phyloP scores from a whole-genome alignment of 2,329 filamentous ascomycete species.

The Neofusicoccum kwambonambiense region DNA sequence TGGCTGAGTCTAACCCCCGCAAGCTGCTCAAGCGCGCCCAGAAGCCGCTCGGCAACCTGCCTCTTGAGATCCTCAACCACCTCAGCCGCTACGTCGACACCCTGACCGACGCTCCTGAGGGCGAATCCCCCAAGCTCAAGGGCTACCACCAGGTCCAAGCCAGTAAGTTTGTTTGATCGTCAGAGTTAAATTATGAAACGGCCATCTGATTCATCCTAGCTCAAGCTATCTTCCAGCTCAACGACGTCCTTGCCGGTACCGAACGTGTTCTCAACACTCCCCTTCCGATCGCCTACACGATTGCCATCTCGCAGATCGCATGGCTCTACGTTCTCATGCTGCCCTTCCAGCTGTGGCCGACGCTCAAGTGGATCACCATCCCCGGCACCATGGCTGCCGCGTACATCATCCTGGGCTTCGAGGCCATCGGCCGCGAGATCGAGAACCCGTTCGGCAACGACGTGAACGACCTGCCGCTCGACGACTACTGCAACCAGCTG shows the following conservation, averaged over 20 bases:
- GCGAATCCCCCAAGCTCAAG: constrained; percentile 52
- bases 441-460: constrained; percentile 80
- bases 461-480: constrained; percentile 75
- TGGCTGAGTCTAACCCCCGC: constrained; percentile 74
- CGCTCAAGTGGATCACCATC: constrained; percentile 71
- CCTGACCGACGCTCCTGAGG: constrained; percentile 44
- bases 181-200: too few species aligned
- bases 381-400: constrained; percentile 65
- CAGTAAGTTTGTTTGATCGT: constrained; percentile 13
- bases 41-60: constrained; percentile 76
- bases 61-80: constrained; percentile 75
- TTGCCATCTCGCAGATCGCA: constrained; percentile 82
- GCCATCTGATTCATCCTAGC: constrained; percentile 26
- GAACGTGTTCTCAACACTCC: constrained; percentile 81
- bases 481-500: constrained; percentile 73
- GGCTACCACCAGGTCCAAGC: constrained; percentile 58
- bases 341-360: constrained; percentile 72
- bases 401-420: constrained; percentile 76
- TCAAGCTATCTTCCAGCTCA: constrained; percentile 62
- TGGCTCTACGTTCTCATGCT: constrained; percentile 80
- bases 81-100: constrained; percentile 66
- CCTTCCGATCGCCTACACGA: constrained; percentile 77
- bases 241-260: constrained; percentile 69
- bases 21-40: constrained; percentile 72
- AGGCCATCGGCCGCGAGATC: constrained; percentile 71